These are phyloP conservation scores for Massariosphaeria phaeospora DNA, from an alignment of 495 filamentous ascomycete genomes.

Conservation along the genomic window DNA sequence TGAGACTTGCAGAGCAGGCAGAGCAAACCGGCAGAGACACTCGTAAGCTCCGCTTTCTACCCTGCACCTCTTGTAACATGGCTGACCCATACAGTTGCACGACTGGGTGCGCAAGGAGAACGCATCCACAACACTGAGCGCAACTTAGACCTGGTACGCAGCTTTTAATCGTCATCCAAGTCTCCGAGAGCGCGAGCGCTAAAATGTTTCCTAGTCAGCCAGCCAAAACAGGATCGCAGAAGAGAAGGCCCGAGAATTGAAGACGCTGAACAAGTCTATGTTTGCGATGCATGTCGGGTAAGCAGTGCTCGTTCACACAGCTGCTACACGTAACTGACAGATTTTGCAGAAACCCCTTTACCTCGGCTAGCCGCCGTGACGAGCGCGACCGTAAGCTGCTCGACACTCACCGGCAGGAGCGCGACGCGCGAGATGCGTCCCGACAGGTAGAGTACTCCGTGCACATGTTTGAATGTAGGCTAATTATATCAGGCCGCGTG, in stretches of 20 bases:
- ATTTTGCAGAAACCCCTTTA: slow-evolving; percentile 22
- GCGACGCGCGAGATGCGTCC: slow-evolving; percentile 62
- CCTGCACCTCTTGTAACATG: too few relatives aligned
- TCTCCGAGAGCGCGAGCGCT: too few relatives aligned
- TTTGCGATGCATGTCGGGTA: slow-evolving; percentile 52
- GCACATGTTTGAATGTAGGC: too few relatives aligned
- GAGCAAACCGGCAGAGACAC: slow-evolving; percentile 68
- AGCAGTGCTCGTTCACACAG: neutral
- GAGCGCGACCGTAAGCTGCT: slow-evolving; percentile 46
- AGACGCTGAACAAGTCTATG: slow-evolving; percentile 75
- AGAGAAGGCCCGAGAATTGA: slow-evolving; percentile 69
- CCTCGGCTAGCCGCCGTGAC: slow-evolving; percentile 42
- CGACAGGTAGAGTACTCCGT: too few relatives aligned
- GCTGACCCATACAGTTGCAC: too few relatives aligned
- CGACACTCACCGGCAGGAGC: slow-evolving; percentile 59
- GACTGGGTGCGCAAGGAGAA: slow-evolving; percentile 49
- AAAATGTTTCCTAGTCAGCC: too few relatives aligned
- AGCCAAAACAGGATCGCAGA: slow-evolving; percentile 67
- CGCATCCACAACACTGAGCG: slow-evolving; percentile 72
- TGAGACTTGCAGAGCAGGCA: slow-evolving; percentile 60
- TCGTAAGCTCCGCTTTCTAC: too few relatives aligned
- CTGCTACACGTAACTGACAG: neutral
- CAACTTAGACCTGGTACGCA: too few relatives aligned
- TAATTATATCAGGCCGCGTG: slow-evolving; percentile 60
- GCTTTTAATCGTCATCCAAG: too few relatives aligned